phyloP scores from a whole-genome alignment of 2,329 filamentous ascomycete species.

The Scedosporium boydii region DNA sequence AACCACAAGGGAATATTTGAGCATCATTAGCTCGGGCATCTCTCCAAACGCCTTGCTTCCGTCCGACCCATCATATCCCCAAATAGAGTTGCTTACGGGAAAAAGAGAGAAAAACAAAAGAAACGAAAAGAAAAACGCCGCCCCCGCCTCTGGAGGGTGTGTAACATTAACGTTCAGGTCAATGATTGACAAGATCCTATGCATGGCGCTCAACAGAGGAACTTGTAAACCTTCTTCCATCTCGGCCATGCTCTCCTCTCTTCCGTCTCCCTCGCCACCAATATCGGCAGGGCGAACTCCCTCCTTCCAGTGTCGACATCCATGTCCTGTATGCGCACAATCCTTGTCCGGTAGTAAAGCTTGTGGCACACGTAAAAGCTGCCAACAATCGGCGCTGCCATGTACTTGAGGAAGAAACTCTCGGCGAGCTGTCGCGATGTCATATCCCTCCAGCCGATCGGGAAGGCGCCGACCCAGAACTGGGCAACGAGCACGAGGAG shows the following conservation, averaged over 20 bases:
- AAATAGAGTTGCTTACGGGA: too few relatives aligned
- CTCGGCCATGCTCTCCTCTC: slow-evolving; percentile 62
- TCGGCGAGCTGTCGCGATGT: slow-evolving; percentile 37
- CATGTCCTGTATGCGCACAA: slow-evolving; percentile 65
- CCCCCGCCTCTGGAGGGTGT: too few relatives aligned
- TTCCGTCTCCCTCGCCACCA: slow-evolving; percentile 71
- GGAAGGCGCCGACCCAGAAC: slow-evolving; percentile 80
- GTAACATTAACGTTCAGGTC: too few relatives aligned
- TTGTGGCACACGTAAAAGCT: slow-evolving; percentile 68
- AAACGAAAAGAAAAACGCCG: too few relatives aligned
- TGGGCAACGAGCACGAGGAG: slow-evolving; percentile 67
- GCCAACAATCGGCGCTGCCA: slow-evolving; percentile 60
- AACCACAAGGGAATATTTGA: not conserved
- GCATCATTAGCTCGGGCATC: not conserved
- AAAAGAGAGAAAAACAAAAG: too few relatives aligned
- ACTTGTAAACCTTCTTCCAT: slow-evolving; percentile 71
- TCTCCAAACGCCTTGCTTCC: not conserved
- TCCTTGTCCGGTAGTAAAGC: slow-evolving; percentile 57
- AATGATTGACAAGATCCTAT: not conserved
- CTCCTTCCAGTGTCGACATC: slow-evolving; percentile 78
- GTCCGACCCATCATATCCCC: not conserved
- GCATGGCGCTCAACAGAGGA: slow-evolving; percentile 46
- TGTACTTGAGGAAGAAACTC: slow-evolving; percentile 65
- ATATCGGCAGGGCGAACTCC: slow-evolving; percentile 70
- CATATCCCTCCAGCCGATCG: slow-evolving; percentile 47